Conservation (phyloP, 768 basidiomycete genomes). For the Collybiopsis confluens region DNA sequence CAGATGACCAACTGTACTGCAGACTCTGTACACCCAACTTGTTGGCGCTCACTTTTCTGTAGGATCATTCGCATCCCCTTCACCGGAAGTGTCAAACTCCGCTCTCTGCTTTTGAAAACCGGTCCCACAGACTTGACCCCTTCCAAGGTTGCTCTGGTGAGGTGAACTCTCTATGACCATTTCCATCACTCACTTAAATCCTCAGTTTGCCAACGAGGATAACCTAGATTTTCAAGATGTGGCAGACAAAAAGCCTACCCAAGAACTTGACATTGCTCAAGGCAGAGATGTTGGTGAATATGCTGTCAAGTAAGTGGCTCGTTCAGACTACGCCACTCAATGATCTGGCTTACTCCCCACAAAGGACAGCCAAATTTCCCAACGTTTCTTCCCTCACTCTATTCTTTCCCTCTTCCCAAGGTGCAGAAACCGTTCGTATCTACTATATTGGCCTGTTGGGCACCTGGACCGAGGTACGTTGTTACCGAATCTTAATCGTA, state of each 20-base stretch:
- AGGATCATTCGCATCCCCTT: constrained; percentile 87
- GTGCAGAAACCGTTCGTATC: constrained; percentile 69
- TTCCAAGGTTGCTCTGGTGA: constrained; percentile 62
- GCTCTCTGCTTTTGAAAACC: constrained; percentile 76
- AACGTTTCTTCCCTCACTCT: constrained; percentile 78
- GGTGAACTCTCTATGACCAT: constrained; percentile 14
- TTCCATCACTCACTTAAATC: background rate
- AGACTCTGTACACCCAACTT: background rate
- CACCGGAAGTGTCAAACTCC: constrained; percentile 80
- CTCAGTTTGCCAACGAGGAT: constrained; percentile 73
- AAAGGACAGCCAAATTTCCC: constrained; percentile 81
- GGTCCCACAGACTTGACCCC: constrained; percentile 82
- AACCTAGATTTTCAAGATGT: constrained; percentile 80
- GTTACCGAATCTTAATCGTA: background rate
- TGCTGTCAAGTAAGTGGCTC: constrained; percentile 58
- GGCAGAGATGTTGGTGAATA: constrained; percentile 83
- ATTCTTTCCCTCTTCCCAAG: constrained; percentile 77
- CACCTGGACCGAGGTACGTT: constrained; percentile 68
- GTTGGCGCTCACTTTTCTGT: constrained; percentile 5
- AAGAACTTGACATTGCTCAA: constrained; percentile 68
- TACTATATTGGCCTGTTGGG: constrained; percentile 89
- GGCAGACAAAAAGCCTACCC: constrained; percentile 54
- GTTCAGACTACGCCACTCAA: background rate
- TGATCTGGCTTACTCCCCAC: background rate
- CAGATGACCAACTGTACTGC: constrained; percentile 83